These are phyloP conservation scores for Fusarium succisae DNA, from an alignment of 2,329 filamentous ascomycete genomes.

Conservation along the genomic window DNA sequence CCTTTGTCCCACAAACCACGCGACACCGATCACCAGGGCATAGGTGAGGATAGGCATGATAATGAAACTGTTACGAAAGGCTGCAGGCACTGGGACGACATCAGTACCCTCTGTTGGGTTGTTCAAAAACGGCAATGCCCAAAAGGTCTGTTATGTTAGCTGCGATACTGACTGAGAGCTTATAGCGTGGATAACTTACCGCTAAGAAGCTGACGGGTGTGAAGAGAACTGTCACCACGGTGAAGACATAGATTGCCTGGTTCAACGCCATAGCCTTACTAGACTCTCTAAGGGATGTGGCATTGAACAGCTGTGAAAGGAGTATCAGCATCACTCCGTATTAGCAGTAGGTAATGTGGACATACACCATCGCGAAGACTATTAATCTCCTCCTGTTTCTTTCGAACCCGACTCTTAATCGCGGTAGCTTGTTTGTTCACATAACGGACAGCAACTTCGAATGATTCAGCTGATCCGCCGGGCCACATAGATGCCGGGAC, in stretches of 20 bases:
- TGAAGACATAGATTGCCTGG: background rate
- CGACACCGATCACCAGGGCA: background rate
- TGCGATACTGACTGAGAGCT: accelerated
- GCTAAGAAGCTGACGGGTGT: background rate
- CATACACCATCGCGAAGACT: background rate
- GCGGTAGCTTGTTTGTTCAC: accelerated
- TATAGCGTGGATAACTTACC: too few species aligned
- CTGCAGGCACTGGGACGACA: accelerated
- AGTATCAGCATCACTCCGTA: accelerated
- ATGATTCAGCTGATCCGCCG: too few species aligned
- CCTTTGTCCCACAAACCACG: background rate
- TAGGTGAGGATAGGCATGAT: background rate
- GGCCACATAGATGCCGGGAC: accelerated
- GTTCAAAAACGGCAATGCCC: background rate
- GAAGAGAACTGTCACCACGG: background rate
- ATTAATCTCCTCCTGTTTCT: background rate
- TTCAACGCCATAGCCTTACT: background rate
- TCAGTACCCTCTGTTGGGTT: background rate
- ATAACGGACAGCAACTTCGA: background rate
- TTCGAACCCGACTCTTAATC: accelerated
- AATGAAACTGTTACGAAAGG: background rate
- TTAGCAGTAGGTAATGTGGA: accelerated
- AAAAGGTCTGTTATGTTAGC: accelerated
- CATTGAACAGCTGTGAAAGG: background rate
- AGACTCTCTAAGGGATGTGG: background rate